phyloP scores from a whole-genome alignment of 2,329 filamentous ascomycete species.

The Aspergillus sp. region DNA sequence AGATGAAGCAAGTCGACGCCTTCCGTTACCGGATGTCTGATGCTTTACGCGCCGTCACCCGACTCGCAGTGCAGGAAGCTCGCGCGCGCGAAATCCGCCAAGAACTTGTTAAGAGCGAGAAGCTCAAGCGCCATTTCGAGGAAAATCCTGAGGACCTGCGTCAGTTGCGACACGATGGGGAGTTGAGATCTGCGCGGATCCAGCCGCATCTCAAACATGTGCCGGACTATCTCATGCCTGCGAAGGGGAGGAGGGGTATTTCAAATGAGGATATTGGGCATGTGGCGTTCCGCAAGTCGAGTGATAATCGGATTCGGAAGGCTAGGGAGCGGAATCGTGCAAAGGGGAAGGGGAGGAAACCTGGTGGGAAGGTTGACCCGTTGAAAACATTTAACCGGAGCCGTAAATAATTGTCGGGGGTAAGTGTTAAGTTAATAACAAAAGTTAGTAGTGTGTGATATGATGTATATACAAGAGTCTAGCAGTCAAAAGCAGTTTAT shows the following conservation, averaged over 20 bases:
- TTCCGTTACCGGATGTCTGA: constrained; percentile 95
- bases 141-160: constrained; percentile 87
- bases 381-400: constrained; percentile 75
- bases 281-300: constrained; percentile 54
- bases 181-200: constrained; percentile 71
- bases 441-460: not conserved
- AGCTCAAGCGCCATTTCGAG: constrained; percentile 90
- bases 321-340: constrained; percentile 37
- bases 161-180: constrained; percentile 82
- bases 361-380: constrained; percentile 62
- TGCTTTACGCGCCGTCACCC: constrained; percentile 80
- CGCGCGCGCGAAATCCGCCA: constrained; percentile 78
- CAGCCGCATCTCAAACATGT: constrained; percentile 90
- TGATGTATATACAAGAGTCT: too few relatives aligned
- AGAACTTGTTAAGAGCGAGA: constrained; percentile 88
- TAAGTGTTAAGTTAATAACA: constrained; percentile 15
- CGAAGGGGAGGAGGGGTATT: constrained; percentile 61
- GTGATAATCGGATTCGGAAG: constrained; percentile 46
- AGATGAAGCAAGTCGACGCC: constrained; percentile 86
- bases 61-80: constrained; percentile 82
- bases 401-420: constrained; percentile 19
- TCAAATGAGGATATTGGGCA: constrained; percentile 63
- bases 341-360: constrained; percentile 43
- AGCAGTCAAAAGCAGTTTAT: too few relatives aligned
- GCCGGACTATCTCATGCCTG: constrained; percentile 84